Conservation (phyloP, 805 yeast genomes). For the Jamesozyma gamospora region DNA sequence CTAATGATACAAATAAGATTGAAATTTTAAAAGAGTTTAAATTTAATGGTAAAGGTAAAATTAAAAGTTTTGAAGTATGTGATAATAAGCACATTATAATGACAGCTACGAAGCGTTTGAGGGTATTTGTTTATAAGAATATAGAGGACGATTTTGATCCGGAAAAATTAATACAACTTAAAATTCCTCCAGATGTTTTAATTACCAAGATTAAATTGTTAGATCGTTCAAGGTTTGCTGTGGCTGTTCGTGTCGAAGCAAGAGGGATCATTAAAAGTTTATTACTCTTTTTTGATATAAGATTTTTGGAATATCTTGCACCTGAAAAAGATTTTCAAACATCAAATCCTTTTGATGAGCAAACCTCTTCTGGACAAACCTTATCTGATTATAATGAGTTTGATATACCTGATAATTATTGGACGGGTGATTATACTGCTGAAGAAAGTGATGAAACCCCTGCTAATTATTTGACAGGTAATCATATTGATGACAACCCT, state of each 20-base stretch:
- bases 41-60: conserved; percentile 7
- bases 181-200: neutral
- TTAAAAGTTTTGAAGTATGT: conserved; percentile 9
- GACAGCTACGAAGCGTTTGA: neutral
- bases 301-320: neutral
- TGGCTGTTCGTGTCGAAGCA: neutral
- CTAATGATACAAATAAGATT: neutral
- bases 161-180: neutral
- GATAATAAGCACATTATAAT: conserved; percentile 5
- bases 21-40: conserved; percentile 2
- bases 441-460: too few species aligned
- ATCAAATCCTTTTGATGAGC: too few species aligned
- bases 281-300: neutral
- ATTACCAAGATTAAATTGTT: neutral
- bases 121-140: neutral
- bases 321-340: neutral
- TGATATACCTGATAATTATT: too few species aligned
- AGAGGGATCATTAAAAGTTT: neutral
- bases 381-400: too few species aligned
- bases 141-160: neutral
- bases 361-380: too few species aligned
- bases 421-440: too few species aligned
- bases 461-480: too few species aligned
- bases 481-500: too few species aligned
- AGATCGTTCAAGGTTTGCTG: neutral